These are phyloP conservation scores for Acanthamoeba divionensis DNA, from an alignment of 208 protist species.

Conservation along the genomic window DNA sequence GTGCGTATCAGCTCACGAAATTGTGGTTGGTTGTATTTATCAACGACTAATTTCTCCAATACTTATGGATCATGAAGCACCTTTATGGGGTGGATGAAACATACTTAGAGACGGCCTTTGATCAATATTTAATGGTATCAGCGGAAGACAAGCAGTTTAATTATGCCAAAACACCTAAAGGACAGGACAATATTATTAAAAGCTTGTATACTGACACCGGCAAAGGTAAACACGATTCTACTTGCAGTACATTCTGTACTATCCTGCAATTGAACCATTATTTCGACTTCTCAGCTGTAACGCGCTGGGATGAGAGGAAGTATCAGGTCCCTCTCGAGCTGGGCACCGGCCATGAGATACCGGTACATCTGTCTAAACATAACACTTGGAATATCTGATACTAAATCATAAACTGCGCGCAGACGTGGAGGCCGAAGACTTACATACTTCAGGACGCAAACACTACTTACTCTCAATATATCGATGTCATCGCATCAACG, in stretches of 20 bases:
- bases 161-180: constrained; percentile 30
- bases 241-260: neutral
- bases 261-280: neutral
- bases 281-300: neutral
- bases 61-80: neutral
- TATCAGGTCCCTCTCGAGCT: constrained; percentile 27
- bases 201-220: constrained; percentile 45
- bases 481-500: constrained; percentile 29
- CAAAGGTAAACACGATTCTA: neutral
- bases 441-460: neutral
- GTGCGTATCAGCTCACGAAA: neutral
- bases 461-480: constrained; percentile 12
- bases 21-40: neutral
- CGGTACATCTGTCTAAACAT: neutral
- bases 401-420: neutral
- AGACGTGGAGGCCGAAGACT: neutral
- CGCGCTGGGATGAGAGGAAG: neutral
- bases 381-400: neutral
- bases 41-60: neutral
- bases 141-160: neutral
- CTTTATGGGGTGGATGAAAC: constrained; percentile 69
- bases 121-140: constrained; percentile 65
- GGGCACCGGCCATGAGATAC: neutral
- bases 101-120: constrained; percentile 28
- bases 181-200: constrained; percentile 29